Conservation (phyloP, 208 protist genomes). For the Jaenimonas drosophilae region DNA sequence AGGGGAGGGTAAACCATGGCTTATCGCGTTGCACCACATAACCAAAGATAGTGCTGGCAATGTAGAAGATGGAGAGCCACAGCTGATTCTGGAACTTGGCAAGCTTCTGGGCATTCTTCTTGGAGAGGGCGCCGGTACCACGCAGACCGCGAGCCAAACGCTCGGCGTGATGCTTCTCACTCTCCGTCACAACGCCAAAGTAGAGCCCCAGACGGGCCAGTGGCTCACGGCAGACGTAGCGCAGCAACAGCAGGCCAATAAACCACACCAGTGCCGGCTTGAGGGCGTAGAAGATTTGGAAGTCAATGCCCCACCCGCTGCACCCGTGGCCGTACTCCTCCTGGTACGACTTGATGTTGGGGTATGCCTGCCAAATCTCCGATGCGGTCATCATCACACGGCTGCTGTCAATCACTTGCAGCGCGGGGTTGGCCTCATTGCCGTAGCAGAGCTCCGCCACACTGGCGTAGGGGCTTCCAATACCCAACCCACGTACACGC, state of each 20-base stretch:
- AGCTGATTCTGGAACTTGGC: constrained; percentile 68
- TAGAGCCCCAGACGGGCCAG: constrained; percentile 42
- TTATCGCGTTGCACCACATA: constrained; percentile 35
- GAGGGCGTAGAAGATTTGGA: constrained; percentile 12
- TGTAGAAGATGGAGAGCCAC: constrained; percentile 61
- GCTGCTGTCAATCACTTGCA: constrained; percentile 4
- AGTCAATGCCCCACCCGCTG: constrained; percentile 33
- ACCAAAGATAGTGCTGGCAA: constrained; percentile 35
- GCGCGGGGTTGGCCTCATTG: constrained; percentile 8
- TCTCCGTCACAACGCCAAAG: constrained; percentile 41
- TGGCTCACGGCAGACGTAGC: constrained; percentile 23
- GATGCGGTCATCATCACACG: constrained; percentile 11
- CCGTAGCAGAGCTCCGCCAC: constrained; percentile 10
- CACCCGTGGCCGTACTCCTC: constrained; percentile 6
- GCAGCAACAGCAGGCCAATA: constrained; percentile 34
- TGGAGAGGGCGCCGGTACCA: constrained; percentile 18
- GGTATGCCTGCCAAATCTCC: constrained; percentile 5
- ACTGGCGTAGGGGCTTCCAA: constrained; percentile 15
- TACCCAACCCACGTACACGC: constrained; percentile 7
- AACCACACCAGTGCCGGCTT: constrained; percentile 28
- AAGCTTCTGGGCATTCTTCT: constrained; percentile 18
- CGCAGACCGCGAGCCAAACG: constrained; percentile 11
- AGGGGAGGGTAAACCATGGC: constrained; percentile 48
- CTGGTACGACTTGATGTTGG: background rate
- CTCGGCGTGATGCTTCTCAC: constrained; percentile 9